Evolutionary conservation across 2,329 filamentous ascomycete genomes (phyloP).

Genomic region (Cytospora leucostoma): DNA sequence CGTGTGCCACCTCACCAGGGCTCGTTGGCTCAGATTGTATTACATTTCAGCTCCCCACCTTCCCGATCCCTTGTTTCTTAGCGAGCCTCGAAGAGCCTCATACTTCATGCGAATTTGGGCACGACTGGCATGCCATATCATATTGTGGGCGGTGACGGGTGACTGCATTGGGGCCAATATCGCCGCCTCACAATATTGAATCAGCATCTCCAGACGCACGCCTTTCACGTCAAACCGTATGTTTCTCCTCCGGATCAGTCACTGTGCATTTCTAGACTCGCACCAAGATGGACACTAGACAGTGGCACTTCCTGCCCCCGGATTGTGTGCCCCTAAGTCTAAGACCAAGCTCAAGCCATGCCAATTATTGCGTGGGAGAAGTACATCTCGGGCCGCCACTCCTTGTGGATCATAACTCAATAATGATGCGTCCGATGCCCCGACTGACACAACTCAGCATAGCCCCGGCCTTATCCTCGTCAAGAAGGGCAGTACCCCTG

Average conservation of each 20-base stretch:
- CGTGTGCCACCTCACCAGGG: not conserved
- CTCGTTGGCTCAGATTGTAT: too few relatives aligned
- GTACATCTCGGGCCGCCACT: not conserved
- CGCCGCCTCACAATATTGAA: not conserved
- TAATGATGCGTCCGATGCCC: slow-evolving; percentile 50
- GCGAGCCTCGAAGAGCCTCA: too few relatives aligned
- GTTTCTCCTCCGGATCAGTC: not conserved
- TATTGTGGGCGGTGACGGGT: too few relatives aligned
- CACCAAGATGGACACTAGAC: not conserved
- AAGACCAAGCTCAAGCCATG: too few relatives aligned
- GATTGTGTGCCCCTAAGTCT: too few relatives aligned
- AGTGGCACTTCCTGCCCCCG: not conserved
- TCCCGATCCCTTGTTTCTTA: too few relatives aligned
- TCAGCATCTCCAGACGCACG: not conserved
- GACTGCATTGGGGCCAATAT: too few relatives aligned
- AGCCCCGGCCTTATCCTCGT: slow-evolving; percentile 44
- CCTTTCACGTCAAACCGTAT: not conserved
- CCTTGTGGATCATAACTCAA: slow-evolving; percentile 45
- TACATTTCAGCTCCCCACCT: too few relatives aligned
- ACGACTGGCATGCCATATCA: too few relatives aligned
- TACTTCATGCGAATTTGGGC: too few relatives aligned
- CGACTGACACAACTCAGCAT: slow-evolving; percentile 57
- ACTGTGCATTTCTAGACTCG: not conserved
- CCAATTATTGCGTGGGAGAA: not conserved
- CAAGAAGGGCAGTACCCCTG: slow-evolving; percentile 48